Conservation (phyloP, 345 rosid genomes). For the Syzygium oleosum region DNA sequence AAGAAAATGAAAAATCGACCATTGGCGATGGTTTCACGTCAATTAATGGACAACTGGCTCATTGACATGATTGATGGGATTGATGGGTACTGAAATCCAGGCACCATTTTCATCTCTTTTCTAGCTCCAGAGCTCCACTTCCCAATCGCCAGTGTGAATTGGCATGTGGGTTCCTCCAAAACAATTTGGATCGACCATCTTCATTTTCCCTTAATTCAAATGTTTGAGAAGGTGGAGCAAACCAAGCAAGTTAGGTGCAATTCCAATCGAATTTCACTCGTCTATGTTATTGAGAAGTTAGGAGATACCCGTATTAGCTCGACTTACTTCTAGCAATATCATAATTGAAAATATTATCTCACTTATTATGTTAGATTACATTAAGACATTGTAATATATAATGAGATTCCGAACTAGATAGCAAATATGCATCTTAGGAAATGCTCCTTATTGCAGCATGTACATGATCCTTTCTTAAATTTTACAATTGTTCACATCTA, state of each 20-base stretch:
- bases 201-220: background rate
- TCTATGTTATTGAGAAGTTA: background rate
- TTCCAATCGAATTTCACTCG: background rate
- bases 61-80: background rate
- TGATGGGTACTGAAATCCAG: background rate
- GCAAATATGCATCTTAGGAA: background rate
- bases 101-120: background rate
- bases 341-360: background rate
- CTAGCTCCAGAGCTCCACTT: background rate
- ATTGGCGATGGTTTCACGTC: background rate
- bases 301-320: background rate
- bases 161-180: background rate
- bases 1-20: background rate
- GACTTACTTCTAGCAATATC: background rate
- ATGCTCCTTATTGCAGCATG: background rate
- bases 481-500: background rate
- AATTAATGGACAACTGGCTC: background rate
- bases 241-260: background rate
- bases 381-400: background rate
- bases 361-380: rapidly evolving
- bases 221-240: background rate
- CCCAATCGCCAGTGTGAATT: background rate
- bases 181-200: background rate
- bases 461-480: background rate
- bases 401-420: background rate